These are phyloP conservation scores for Triadica sebifera DNA, from an alignment of 345 rosid genomes.

Conservation along the genomic window DNA sequence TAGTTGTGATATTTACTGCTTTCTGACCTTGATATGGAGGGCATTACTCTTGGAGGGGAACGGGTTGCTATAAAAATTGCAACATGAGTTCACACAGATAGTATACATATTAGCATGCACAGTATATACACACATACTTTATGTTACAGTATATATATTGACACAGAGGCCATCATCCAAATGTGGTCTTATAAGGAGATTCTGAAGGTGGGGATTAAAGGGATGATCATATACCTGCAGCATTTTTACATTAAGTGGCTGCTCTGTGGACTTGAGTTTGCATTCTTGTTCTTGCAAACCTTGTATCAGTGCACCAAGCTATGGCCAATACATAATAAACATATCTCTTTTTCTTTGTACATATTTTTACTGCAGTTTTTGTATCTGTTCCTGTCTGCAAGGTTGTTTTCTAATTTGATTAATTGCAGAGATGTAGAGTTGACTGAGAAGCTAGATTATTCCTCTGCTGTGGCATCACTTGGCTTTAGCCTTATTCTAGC, in stretches of 20 bases:
- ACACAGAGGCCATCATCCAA: background rate
- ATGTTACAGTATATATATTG: background rate
- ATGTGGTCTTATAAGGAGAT: background rate
- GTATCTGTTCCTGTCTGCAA: background rate
- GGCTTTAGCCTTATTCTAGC: slow-evolving; percentile 70
- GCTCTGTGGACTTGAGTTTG: background rate
- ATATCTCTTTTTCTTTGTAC: background rate
- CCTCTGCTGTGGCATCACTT: slow-evolving; percentile 70
- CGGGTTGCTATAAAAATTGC: no score
- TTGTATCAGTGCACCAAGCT: background rate
- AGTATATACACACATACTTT: no score
- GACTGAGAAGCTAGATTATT: slow-evolving; percentile 77
- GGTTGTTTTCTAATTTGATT: slow-evolving; percentile 19
- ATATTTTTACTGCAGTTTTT: background rate
- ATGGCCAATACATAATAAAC: background rate
- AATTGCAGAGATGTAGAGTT: slow-evolving; percentile 68
- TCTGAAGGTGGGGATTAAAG: background rate
- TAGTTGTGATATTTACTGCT: background rate
- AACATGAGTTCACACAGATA: background rate
- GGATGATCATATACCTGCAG: background rate
- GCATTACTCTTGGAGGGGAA: background rate
- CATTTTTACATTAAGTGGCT: background rate
- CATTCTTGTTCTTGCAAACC: background rate
- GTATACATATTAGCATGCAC: no score
- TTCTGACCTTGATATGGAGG: background rate